phyloP scores from a whole-genome alignment of 2,329 filamentous ascomycete genomes.

The Cladobotryum protrusum region DNA sequence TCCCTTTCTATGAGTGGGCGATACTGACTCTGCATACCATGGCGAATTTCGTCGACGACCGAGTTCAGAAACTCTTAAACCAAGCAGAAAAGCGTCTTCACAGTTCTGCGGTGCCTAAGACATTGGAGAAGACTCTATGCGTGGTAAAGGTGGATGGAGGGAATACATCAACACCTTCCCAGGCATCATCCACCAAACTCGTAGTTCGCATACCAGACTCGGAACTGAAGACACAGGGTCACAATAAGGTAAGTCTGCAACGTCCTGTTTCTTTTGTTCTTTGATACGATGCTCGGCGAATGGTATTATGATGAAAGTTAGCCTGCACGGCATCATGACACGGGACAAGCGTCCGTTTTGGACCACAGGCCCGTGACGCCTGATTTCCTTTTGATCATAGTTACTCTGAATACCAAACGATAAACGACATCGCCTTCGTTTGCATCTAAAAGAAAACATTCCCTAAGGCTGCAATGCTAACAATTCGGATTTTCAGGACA shows the following conservation, averaged over 20 bases:
- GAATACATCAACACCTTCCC: neutral
- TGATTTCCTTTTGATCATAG: conserved; percentile 56
- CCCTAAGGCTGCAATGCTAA: conserved; percentile 13
- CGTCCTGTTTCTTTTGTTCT: conserved; percentile 7
- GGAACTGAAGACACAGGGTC: conserved; percentile 1
- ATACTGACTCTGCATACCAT: conserved; percentile 7
- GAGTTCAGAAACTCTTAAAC: conserved; percentile 14
- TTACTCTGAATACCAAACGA: conserved; percentile 57
- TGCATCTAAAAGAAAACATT: neutral
- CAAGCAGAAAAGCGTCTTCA: conserved; percentile 14
- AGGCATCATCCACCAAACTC: conserved; percentile 3
- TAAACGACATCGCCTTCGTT: neutral
- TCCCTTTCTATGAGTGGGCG: neutral
- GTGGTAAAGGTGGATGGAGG: neutral
- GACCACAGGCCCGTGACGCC: conserved; percentile 51
- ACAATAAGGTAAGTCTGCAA: conserved; percentile 22
- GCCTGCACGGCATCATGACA: conserved; percentile 33
- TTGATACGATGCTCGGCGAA: neutral
- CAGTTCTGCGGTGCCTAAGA: neutral
- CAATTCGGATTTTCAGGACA: conserved; percentile 32
- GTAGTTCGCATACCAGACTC: conserved; percentile 14
- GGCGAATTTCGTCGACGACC: conserved; percentile 11
- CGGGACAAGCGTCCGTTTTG: conserved; percentile 35
- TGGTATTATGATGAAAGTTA: conserved; percentile 34
- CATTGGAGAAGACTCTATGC: neutral